Conservation (phyloP, 1,139 yeast genomes). For the Taphrina wiesneri region DNA sequence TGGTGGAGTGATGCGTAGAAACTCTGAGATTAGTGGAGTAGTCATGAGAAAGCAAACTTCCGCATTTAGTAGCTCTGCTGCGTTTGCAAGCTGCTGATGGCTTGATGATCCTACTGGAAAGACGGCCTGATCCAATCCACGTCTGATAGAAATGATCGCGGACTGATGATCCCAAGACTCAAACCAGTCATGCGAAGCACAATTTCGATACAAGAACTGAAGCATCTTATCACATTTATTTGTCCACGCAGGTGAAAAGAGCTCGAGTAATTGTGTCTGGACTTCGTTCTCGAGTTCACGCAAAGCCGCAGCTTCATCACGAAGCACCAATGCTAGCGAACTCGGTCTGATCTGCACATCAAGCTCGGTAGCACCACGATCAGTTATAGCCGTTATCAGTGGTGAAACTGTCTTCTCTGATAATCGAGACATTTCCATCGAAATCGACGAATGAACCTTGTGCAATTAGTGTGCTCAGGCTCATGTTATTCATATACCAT, state of each 20-base stretch:
- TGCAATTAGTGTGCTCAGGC: not conserved
- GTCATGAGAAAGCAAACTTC: slow-evolving; percentile 26
- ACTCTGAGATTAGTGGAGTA: not conserved
- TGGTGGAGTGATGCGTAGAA: slow-evolving; percentile 4
- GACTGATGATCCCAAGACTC: slow-evolving; percentile 24
- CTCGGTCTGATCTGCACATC: not conserved
- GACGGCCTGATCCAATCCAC: slow-evolving; percentile 17
- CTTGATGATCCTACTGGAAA: not conserved
- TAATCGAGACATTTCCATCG: not conserved
- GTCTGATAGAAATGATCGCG: slow-evolving; percentile 11
- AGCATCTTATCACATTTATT: slow-evolving; percentile 16
- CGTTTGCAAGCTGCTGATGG: not conserved
- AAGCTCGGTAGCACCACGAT: not conserved
- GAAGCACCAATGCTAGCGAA: not conserved
- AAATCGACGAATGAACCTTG: not conserved
- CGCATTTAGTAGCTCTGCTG: slow-evolving; percentile 4
- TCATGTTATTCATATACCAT: not conserved
- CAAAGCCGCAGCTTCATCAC: slow-evolving; percentile 9
- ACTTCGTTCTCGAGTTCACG: slow-evolving; percentile 8
- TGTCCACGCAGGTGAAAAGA: slow-evolving; percentile 27
- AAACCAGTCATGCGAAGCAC: slow-evolving; percentile 27
- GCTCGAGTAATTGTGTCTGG: slow-evolving; percentile 11
- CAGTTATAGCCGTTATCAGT: not conserved
- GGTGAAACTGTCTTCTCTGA: not conserved
- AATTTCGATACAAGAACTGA: slow-evolving; percentile 6